Base-by-base conservation (phyloP, 176 grass and related monocot genomes). In the Eleusine indica region DNA sequence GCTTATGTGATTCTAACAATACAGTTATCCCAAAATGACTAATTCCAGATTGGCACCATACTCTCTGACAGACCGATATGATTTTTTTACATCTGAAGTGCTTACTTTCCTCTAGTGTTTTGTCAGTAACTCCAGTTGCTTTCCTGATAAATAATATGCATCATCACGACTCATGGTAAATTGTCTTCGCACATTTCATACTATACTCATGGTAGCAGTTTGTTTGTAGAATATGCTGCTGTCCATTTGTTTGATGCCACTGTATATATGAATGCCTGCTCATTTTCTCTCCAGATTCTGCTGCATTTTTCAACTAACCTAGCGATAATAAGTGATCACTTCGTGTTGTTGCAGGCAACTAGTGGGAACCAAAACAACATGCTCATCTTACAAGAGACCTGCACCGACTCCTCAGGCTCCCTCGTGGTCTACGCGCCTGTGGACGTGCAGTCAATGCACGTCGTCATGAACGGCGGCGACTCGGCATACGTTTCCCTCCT, bases 341-440 rank as follows among this genome's bases (percentile, higher is more conserved):
- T 68, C 3, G 2, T 75, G 18, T 42, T 43, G 42, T 41, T 43
- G 41, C 85, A 94, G 92, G 84, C 84, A n/a, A 84, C 85, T 21
- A 89, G 82, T 15, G 81, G 89, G 32, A 91, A 82, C 85, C 89
- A 94, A 9, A 89, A 80, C 49, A 89, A 84, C 65, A 94, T 94
- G 92, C 81, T 94, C 10, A 91, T 94, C 74, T 70, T 94, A 32
- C 92, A 94, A 38, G 92, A 94, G 82, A 94, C 87, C 3, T 91
- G 85, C 89, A 87, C 78, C 7, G 92, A 94, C 28, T 67, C 84
- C 3, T 87, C 92, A 0, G 84, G 80, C 4, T 85, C 89, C 3
- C 85, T 91, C 28, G 84, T 94, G 70, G 92, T 91, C 18, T 94
- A 91, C 16, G 92, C 92, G 1, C 92, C 92, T 2, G 87, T 94